Conservation (phyloP, 495 filamentous ascomycete genomes). For the Penicillium riverlandense region DNA sequence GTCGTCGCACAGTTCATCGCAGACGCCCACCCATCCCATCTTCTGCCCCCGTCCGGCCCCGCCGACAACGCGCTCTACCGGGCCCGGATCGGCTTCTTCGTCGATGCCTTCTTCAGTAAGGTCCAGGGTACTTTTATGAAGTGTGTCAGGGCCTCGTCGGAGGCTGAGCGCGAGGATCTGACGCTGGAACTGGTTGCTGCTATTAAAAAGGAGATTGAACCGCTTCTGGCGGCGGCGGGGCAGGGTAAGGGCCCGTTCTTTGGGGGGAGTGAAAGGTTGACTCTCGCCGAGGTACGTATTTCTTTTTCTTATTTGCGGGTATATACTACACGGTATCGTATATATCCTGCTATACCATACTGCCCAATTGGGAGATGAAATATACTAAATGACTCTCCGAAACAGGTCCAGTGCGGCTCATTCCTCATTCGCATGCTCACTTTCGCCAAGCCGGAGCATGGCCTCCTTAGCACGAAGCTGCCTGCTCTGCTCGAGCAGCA, state of each 20-base stretch:
- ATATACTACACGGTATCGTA: too few species aligned
- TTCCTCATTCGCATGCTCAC: slow-evolving; percentile 55
- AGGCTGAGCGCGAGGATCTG: slow-evolving; percentile 29
- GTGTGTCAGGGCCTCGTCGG: slow-evolving; percentile 28
- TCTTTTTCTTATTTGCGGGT: neutral
- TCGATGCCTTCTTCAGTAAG: slow-evolving; percentile 66
- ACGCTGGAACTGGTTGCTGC: slow-evolving; percentile 35
- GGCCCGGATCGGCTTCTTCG: slow-evolving; percentile 69
- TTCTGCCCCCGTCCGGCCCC: slow-evolving; percentile 30
- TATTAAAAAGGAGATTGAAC: slow-evolving; percentile 69
- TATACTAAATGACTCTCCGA: too few species aligned
- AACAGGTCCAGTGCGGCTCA: slow-evolving; percentile 56
- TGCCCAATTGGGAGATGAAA: too few species aligned
- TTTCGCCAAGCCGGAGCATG: slow-evolving; percentile 41
- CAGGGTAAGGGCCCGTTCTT: slow-evolving; percentile 67
- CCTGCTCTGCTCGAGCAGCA: slow-evolving; percentile 39
- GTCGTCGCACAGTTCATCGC: slow-evolving; percentile 74
- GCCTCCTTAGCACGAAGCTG: slow-evolving; percentile 44
- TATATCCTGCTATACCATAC: too few species aligned
- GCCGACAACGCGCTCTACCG: slow-evolving; percentile 46
- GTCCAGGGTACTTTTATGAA: slow-evolving; percentile 35
- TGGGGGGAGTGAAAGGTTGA: slow-evolving; percentile 67
- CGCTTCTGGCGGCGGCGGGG: slow-evolving; percentile 39
- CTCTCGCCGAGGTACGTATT: slow-evolving; percentile 64
- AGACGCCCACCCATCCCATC: slow-evolving; percentile 45